Conservation (phyloP, 345 rosid species). For the Citrus reticulata region DNA sequence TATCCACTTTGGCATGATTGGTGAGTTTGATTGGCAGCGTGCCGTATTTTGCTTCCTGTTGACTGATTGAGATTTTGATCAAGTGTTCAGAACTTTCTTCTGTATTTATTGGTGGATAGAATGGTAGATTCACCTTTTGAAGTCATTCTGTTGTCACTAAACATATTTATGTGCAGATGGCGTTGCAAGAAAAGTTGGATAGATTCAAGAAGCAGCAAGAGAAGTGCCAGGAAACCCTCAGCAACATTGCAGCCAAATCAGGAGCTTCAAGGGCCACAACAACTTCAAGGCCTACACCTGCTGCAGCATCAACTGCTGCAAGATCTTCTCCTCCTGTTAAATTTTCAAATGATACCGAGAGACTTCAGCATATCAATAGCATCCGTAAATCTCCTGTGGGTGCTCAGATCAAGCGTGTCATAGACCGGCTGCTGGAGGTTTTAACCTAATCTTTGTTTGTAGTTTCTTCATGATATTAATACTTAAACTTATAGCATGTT, state of each 20-base stretch:
- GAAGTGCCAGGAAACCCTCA: conserved; percentile 60
- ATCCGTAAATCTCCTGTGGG: conserved; percentile 77
- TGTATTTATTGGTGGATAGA: background rate
- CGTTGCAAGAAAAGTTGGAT: conserved; percentile 55
- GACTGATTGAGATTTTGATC: background rate
- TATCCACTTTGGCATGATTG: background rate
- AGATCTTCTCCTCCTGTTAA: conserved; percentile 45
- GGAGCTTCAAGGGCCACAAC: conserved; percentile 28
- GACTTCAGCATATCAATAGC: conserved; percentile 53
- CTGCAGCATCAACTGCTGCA: conserved; percentile 28
- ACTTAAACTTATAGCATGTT: background rate
- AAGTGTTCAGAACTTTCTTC: background rate
- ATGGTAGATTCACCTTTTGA: too few species aligned
- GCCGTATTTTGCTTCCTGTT: background rate
- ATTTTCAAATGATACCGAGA: conserved; percentile 76
- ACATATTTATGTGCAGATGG: conserved; percentile 38
- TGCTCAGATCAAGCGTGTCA: conserved; percentile 90
- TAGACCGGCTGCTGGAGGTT: conserved; percentile 60
- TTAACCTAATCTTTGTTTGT: background rate
- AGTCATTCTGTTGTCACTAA: background rate
- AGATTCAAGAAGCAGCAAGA: conserved; percentile 78
- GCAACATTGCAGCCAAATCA: conserved; percentile 53
- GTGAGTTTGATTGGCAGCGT: background rate
- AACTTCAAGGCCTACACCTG: conserved; percentile 18
- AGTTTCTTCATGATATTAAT: background rate